A percentile compares a stretch with the other conserved stretches of the same genome.
Evolutionary conservation across 2,329 filamentous ascomycete species (phyloP).

Genomic region (Fusarium concolor): DNA sequence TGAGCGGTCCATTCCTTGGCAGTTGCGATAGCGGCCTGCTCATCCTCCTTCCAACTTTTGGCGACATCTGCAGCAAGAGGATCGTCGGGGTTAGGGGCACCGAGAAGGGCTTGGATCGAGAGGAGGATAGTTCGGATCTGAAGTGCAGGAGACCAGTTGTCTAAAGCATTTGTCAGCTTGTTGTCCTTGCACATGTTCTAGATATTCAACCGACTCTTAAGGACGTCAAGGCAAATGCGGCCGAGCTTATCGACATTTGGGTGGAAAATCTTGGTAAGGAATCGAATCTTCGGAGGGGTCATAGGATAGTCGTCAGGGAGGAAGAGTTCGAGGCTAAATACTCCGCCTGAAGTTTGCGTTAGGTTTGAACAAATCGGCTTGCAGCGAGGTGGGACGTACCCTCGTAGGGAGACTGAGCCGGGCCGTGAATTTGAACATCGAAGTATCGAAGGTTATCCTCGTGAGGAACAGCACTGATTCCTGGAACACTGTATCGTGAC

Average conservation of each 20-base stretch:
- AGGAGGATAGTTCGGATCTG: conserved; percentile 99
- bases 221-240: conserved; percentile 94
- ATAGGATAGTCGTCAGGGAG: conserved; percentile 99
- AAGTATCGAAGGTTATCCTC: conserved; percentile 99
- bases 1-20: conserved; percentile 91
- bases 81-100: conserved; percentile 96
- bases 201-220: conserved; percentile 79
- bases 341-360: conserved; percentile 65
- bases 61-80: conserved; percentile 98
- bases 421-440: conserved; percentile 95
- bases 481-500: conserved; percentile 76
- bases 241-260: conserved; percentile 98
- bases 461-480: conserved; percentile 94
- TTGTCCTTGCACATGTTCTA: neutral
- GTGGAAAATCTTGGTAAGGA: conserved; percentile 99
- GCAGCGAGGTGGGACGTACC: conserved; percentile 63
- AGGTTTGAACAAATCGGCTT: neutral
- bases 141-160: conserved; percentile 98
- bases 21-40: conserved; percentile 90
- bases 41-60: conserved; percentile 97
- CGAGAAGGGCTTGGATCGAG: conserved; percentile 95
- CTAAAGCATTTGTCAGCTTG: conserved; percentile 59
- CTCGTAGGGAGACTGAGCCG: conserved; percentile 93
- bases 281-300: conserved; percentile 98
- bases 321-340: conserved; percentile 98